Evolutionary conservation across 352 stramenopile species (phyloP).

Genomic region (Phytophthora ohioensis): DNA sequence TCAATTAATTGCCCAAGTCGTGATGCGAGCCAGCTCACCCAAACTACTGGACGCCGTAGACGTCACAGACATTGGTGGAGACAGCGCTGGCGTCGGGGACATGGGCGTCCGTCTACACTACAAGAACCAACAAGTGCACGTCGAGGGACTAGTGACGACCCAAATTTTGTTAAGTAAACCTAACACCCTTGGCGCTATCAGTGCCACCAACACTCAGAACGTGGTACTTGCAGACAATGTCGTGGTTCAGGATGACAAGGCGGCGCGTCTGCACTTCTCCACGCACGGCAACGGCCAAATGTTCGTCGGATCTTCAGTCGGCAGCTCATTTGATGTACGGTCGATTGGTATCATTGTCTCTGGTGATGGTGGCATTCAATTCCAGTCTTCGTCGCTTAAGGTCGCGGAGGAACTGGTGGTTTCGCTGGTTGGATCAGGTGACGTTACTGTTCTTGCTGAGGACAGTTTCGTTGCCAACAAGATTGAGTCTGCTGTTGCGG

Average conservation of each 20-base stretch:
- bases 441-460: conserved; percentile 38
- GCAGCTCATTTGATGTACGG: conserved; percentile 16
- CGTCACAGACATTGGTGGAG: conserved; percentile 21
- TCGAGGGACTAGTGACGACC: conserved; percentile 45
- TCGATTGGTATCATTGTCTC: conserved; percentile 24
- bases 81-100: conserved; percentile 5
- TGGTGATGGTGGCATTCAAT: conserved; percentile 42
- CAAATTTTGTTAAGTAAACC: conserved; percentile 38
- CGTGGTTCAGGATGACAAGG: conserved; percentile 40
- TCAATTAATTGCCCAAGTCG: conserved; percentile 35
- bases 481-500: conserved; percentile 36
- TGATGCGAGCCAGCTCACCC: conserved; percentile 35
- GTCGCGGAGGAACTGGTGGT: conserved; percentile 33
- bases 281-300: conserved; percentile 31
- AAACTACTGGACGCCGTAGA: conserved; percentile 42
- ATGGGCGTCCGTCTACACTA: conserved; percentile 48
- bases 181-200: conserved; percentile 29
- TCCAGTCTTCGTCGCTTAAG: conserved; percentile 32
- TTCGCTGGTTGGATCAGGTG: conserved; percentile 23
- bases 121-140: conserved; percentile 50
- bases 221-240: conserved; percentile 41
- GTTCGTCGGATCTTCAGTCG: conserved; percentile 16
- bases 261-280: conserved; percentile 33
- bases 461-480: conserved; percentile 27
- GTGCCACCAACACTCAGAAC: conserved; percentile 27